Conservation (phyloP, 345 rosid species). For the Clausena lansium region DNA sequence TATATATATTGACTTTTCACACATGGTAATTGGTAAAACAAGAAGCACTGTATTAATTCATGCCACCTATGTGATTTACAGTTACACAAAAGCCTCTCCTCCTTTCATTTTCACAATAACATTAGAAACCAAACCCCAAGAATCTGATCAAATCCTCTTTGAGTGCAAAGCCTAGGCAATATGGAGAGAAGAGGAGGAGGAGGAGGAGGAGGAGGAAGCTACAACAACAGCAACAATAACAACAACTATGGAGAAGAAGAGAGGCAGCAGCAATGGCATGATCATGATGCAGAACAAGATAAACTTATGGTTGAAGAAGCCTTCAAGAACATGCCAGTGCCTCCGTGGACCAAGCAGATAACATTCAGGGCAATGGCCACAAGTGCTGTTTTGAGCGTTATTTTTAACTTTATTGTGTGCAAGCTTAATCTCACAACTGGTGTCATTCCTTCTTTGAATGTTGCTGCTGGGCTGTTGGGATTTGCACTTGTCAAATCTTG, state of each 20-base stretch:
- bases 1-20: background rate
- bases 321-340: constrained; percentile 39
- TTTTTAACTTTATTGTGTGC: constrained; percentile 68
- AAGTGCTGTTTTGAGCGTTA: constrained; percentile 43
- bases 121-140: background rate
- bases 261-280: background rate
- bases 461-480: constrained; percentile 63
- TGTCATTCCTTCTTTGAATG: constrained; percentile 63
- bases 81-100: background rate
- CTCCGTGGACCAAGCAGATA: constrained; percentile 53
- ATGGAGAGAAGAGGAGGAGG: background rate
- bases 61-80: background rate
- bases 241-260: background rate
- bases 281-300: background rate
- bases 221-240: background rate
- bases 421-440: constrained; percentile 73
- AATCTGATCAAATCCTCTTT: background rate
- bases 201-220: no score
- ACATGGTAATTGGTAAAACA: background rate
- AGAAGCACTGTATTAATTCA: background rate
- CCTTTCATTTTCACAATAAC: background rate
- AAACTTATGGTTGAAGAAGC: constrained; percentile 30
- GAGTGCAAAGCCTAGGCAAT: background rate
- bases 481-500: constrained; percentile 47
- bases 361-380: constrained; percentile 49